Evolutionary conservation across 139 green algal genomes (phyloP).

Genomic region (Haematococcus sp.): DNA sequence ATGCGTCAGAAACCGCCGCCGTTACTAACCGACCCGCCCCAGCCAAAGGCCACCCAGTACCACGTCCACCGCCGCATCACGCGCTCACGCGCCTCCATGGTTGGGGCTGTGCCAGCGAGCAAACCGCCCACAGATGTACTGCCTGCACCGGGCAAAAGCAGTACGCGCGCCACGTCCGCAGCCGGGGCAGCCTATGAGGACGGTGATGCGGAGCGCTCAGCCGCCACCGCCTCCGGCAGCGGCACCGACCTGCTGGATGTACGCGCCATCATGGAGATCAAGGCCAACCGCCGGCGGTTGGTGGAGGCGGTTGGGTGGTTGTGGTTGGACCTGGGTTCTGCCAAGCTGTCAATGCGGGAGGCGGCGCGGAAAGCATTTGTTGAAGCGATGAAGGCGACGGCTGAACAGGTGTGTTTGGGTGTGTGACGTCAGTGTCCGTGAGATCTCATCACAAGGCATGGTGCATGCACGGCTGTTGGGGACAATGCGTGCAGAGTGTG

Average conservation of each 20-base stretch:
- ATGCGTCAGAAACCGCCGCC: not conserved
- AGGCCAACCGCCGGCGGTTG: not conserved
- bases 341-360: slow-evolving; percentile 6
- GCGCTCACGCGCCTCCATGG: no score
- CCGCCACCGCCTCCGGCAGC: no score
- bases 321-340: slow-evolving; percentile 7
- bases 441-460: no score
- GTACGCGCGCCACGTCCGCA: no score
- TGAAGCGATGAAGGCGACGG: not conserved
- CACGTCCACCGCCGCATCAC: no score
- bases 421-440: no score
- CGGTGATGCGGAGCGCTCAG: no score
- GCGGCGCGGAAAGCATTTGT: not conserved
- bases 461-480: no score
- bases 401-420: not conserved
- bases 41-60: not conserved
- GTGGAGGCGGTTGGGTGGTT: not conserved
- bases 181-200: not conserved
- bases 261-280: not conserved
- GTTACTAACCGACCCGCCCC: slow-evolving; percentile 4
- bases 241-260: not conserved
- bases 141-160: no score
- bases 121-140: no score
- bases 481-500: not conserved
- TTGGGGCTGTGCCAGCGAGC: no score